Base-by-base conservation (phyloP, 2,329 filamentous ascomycete genomes). In the Chaetomiaceae sp. region DNA sequence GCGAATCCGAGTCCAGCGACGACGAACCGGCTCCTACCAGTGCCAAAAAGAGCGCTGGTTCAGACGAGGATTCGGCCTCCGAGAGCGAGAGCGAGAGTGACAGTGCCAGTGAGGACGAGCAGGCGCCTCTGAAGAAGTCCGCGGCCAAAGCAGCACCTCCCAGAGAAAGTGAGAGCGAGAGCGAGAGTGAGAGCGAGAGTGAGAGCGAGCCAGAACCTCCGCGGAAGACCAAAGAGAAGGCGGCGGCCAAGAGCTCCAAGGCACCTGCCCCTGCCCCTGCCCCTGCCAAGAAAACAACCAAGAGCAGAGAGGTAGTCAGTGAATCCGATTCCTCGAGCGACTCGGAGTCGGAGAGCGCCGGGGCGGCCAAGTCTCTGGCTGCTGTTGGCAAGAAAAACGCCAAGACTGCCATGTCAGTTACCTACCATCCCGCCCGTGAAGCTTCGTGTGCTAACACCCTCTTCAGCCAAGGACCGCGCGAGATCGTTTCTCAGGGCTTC, bases 401-500 rank as follows among this genome's bases (percentile, higher is more conserved):
- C 2, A 59, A 58, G n/a, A 34, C 52, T 6, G 19, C 39, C 25
- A 20, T 51, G 55, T 62, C 30, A 35, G 57, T n/a, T 58, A 23
- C 5, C 4, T 31, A 21, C 16, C 9, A 14, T 34, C 10, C 3
- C 17, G 14, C 30, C 17, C 31, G 10, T 21, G 2, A 17, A 4
- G 8, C 6, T 41, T 20, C 27, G 13, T 19, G 16, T 41, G 40
- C 49, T 44, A 46, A 69, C 63, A 42, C 54, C 57, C 5, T 23
- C 19, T 10, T n/a, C 20, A 55, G 57, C 33, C 43, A 30, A 13
- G 23, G 55, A 54, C 42, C 57, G 68, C 68, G 49, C 60, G 70
- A 71, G 33, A 69, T 78, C 30, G 67, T 78, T 31, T 70, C 70
- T 12, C 78, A 75, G 5, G 74, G 78, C 49, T 81, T 82, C 56